Conservation (phyloP, 305 asterid genomes). For the Plantago lanceolata region DNA sequence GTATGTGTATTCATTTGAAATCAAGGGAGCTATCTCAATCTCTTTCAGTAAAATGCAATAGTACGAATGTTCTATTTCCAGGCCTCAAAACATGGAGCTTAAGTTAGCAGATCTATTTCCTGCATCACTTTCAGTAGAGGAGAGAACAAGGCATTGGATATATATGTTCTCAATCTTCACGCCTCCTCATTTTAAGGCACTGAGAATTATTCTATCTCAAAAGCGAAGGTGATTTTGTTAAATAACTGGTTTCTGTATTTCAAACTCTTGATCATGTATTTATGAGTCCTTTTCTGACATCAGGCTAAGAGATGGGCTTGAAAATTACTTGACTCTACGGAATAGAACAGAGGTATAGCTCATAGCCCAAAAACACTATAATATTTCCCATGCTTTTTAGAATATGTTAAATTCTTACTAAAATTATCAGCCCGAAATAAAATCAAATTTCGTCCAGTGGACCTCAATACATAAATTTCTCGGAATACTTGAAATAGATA, state of each 20-base stretch:
- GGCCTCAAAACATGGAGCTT: conserved; percentile 80
- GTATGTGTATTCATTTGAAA: conserved; percentile 33
- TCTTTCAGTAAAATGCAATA: conserved; percentile 12
- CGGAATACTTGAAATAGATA: background rate
- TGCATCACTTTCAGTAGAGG: conserved; percentile 58
- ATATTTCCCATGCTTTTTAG: conserved; percentile 11
- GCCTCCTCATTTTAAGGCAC: conserved; percentile 63
- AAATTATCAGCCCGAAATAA: conserved; percentile 5
- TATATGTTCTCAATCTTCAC: conserved; percentile 55
- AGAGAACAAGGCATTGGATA: conserved; percentile 69
- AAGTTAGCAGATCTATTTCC: conserved; percentile 77
- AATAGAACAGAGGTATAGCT: conserved; percentile 44
- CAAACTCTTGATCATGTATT: conserved; percentile 13
- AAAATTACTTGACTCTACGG: conserved; percentile 50
- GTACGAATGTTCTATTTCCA: conserved; percentile 30
- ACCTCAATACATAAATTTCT: background rate
- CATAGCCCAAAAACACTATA: conserved; percentile 2
- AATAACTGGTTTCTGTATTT: conserved; percentile 22
- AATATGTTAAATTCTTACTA: conserved; percentile 16
- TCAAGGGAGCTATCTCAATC: conserved; percentile 5
- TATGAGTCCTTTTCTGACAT: conserved; percentile 18
- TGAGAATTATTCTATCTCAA: conserved; percentile 62
- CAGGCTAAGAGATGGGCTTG: conserved; percentile 68
- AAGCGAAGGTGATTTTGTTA: conserved; percentile 57
- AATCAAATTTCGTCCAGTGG: conserved; percentile 14